Evolutionary conservation across 768 basidiomycete genomes (phyloP), one percentile per base, ranked within the genome.

Genomic region (Terana coerulea): DNA sequence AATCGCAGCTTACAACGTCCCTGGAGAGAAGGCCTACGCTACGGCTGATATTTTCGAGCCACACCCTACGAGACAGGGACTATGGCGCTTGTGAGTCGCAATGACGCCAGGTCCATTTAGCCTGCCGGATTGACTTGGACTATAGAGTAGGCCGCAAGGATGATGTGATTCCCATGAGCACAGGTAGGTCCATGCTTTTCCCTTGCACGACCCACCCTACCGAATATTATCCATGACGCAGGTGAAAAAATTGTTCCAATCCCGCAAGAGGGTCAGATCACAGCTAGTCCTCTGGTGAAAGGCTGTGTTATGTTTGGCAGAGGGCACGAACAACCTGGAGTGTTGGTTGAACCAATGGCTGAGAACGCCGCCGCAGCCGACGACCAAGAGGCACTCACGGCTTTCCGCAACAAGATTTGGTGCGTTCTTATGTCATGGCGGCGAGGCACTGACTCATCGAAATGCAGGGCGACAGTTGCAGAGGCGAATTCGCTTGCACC

Each of bases 231-330:
- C 39, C 10, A 10, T 24, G 11, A 14, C 7, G 17, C n/a, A 46
- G 48, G 29, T 10, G 36, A 44, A 34, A 56, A 56, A 37, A 47
- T 56, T 25, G 50, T 56, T 14, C 54, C 54, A 1, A 29, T 56
- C 10, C 42, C 26, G 4, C 54, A 56, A 34, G 77, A 78, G 62
- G 58, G 50, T 6, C 73, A 75, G 11, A 60, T 66, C 19, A 33
- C 30, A n/a, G 51, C 53, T 26, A 61, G 65, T 46, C 64, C 71
- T 10, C 46, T 55, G 30, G 58, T 75, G 8, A 45, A 49, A 10
- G 44, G 57, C 25, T 65, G 65, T 1, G 41, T 75, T 19, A 69
- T 75, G 47, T 76, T 75, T 51, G 75, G 75, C 12, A 53, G 68
- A 10, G 69, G 66, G 3, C 49, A 61, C 3, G 63, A 64, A 39